A percentile compares a stretch with the other conserved stretches of the same genome.
Conservation (phyloP, 257 asterid genomes). For the Echium plantagineum region DNA sequence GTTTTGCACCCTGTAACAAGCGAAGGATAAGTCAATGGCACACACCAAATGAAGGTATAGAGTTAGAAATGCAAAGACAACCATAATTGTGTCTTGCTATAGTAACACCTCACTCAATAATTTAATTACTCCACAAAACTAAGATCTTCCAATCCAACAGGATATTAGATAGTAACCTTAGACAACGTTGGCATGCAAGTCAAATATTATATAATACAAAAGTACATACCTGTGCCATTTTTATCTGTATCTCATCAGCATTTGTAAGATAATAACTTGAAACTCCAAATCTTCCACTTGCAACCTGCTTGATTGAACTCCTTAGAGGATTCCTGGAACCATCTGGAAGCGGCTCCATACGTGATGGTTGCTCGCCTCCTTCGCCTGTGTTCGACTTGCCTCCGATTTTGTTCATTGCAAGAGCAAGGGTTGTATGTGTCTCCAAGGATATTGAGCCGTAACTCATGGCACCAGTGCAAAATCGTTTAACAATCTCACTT, state of each 20-base stretch:
- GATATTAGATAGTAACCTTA: constrained; percentile 11
- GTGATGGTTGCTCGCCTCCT: constrained; percentile 99
- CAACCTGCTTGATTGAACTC: constrained; percentile 98
- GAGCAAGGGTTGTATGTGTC: constrained; percentile 89
- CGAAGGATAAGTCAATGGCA: constrained; percentile 22
- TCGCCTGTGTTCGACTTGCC: constrained; percentile 99
- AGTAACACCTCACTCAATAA: constrained; percentile 47
- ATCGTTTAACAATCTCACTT: constrained; percentile 86
- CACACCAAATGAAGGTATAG: constrained; percentile 46
- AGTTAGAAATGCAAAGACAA: constrained; percentile 48
- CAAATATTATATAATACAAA: constrained; percentile 3
- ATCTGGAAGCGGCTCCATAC: constrained; percentile 88
- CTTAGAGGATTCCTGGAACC: constrained; percentile 86
- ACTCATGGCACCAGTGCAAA: constrained; percentile 98
- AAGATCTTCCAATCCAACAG: constrained; percentile 25
- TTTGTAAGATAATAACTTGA: constrained; percentile 94
- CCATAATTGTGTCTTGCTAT: constrained; percentile 42
- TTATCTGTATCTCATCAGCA: constrained; percentile 90
- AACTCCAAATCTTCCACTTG: constrained; percentile 99
- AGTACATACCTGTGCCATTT: constrained; percentile 93
- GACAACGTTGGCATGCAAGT: constrained; percentile 2
- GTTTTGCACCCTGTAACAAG: constrained; percentile 87
- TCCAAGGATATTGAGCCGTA: constrained; percentile 96
- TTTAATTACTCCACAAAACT: constrained; percentile 20
- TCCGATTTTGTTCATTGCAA: constrained; percentile 90